Evolutionary conservation across 768 basidiomycete species (phyloP).

Genomic region (Coprinopsis cinerea): DNA sequence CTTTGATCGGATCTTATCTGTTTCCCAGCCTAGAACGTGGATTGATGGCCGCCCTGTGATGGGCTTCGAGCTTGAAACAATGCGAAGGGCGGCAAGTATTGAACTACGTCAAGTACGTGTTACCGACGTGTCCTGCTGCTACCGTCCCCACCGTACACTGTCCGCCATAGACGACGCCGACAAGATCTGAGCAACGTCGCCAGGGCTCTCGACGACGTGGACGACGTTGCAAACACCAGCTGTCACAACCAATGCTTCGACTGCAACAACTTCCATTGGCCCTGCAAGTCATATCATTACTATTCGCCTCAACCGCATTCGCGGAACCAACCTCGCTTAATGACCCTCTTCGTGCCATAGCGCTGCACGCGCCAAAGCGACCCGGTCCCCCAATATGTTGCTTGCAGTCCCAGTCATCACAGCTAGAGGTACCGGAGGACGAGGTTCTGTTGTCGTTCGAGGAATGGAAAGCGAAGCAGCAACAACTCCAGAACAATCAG

Average conservation of each 20-base stretch:
- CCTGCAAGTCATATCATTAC: conserved; percentile 25
- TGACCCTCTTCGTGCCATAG: conserved; percentile 58
- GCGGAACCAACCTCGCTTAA: conserved; percentile 35
- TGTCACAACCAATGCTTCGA: background rate
- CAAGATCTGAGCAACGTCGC: background rate
- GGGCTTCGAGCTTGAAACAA: background rate
- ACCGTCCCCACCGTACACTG: too few species aligned
- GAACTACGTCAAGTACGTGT: too few species aligned
- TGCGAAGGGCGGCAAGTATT: too few species aligned
- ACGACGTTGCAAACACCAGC: background rate
- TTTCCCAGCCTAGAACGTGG: background rate
- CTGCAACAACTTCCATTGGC: conserved; percentile 21
- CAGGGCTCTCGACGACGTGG: background rate
- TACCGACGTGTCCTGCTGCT: conserved; percentile 3
- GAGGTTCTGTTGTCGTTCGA: conserved; percentile 76
- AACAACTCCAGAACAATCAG: conserved; percentile 32
- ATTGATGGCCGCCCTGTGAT: background rate
- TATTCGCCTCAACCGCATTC: conserved; percentile 31
- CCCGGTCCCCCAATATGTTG: conserved; percentile 64
- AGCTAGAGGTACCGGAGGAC: conserved; percentile 48
- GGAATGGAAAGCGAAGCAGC: conserved; percentile 78
- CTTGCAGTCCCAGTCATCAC: conserved; percentile 48
- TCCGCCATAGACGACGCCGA: background rate
- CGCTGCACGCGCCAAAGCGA: conserved; percentile 38
- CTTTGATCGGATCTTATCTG: background rate